Base-by-base conservation (phyloP, 164 flowering plant genomes). In the Macadamia tetraphylla region DNA sequence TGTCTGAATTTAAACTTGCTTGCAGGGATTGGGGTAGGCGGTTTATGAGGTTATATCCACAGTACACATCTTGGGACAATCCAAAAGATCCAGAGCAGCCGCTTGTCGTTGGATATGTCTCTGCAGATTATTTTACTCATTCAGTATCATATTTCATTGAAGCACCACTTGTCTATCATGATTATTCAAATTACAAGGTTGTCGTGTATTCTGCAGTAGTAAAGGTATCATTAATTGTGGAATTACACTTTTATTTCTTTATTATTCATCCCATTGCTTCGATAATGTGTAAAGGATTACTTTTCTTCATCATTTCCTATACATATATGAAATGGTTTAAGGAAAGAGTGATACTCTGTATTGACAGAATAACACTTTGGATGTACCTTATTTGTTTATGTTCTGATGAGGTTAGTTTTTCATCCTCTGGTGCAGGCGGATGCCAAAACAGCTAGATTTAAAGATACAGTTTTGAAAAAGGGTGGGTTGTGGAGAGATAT, bases 71-170 rank as follows among this genome's bases (percentile, higher is more conserved):
- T 35, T 95, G 99, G 98, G 96, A 95, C 71, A 95, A 95, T 74
- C 65, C 85, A 35, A 95, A 95, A 80, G 99, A 88, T 76, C 83
- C 91, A 59, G 97, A 91, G 17, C 81, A 98, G 31, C 88, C 93
- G 10, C 86, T 95, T 79, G 85, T 91, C 70, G 78, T 95, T 78
- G 99, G 97, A 85, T 95, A 95, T 74, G 89, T 92, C 35, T 95
- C 99, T 63, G 98, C 99, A 8, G 99, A 95, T 81, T 95, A 88
- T 78, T 95, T 95, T 82, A 95, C 99, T 66, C 99, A 95, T 78
- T 95, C 99, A 62, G 99, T 95, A 67, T 95, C 99, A 63, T 95
- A 95, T 76, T 95, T 95, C 73, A 81, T 95, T 73, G 99, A 95
- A 79, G 99, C 96, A 14, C 99, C 99, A 9, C 91, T 95, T 52